phyloP scores from a whole-genome alignment of 106 monocot species.

The Dactylorhiza incarnata region DNA sequence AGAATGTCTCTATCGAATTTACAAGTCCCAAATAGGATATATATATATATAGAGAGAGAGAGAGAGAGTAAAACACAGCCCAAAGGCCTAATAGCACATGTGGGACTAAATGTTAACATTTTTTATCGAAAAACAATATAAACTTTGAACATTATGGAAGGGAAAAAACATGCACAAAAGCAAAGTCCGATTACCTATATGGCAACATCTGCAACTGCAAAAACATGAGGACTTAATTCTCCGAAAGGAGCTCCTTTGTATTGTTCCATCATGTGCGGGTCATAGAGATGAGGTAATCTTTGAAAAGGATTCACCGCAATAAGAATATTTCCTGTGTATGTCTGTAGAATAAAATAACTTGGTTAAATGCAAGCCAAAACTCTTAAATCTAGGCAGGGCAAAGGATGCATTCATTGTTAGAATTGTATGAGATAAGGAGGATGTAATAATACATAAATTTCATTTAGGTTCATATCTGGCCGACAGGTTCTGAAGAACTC shows the following conservation, averaged over 20 bases:
- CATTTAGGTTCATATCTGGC: slow-evolving; percentile 60
- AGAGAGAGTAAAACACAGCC: too few species aligned
- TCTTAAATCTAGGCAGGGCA: background rate
- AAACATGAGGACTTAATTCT: slow-evolving; percentile 70
- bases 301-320: slow-evolving; percentile 80
- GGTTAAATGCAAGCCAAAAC: background rate
- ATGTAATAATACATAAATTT: slow-evolving; percentile 62
- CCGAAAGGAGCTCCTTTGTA: slow-evolving; percentile 64
- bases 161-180: background rate
- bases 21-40: too few species aligned
- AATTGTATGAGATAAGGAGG: slow-evolving; percentile 1
- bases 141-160: background rate
- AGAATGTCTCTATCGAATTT: too few species aligned
- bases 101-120: too few species aligned
- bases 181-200: slow-evolving; percentile 36
- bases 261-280: slow-evolving; percentile 59
- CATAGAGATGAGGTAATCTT: slow-evolving; percentile 59
- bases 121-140: background rate
- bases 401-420: background rate
- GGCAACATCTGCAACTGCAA: slow-evolving; percentile 73
- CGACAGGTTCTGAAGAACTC: slow-evolving; percentile 64
- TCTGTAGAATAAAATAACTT: slow-evolving; percentile 25
- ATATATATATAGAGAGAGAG: too few species aligned
- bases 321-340: slow-evolving; percentile 66
- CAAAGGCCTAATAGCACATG: too few species aligned